These are phyloP conservation scores for Mortierella antarctica DNA, from an alignment of 192 early-diverging fungal genomes.

Conservation along the genomic window DNA sequence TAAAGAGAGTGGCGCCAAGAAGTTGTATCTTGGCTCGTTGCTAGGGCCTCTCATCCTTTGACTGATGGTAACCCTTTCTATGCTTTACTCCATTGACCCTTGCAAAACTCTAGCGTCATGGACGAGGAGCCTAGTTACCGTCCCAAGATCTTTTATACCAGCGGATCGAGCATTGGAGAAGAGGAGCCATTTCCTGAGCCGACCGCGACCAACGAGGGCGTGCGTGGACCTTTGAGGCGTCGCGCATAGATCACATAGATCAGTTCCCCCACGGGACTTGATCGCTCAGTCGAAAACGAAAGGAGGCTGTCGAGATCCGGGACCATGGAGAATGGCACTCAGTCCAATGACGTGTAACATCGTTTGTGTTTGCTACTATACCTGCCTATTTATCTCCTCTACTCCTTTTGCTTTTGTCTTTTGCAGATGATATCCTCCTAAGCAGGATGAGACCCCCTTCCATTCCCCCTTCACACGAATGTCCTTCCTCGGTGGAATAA, in stretches of 20 bases:
- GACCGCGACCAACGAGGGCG: conserved; percentile 30
- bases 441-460: no score
- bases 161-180: conserved; percentile 66
- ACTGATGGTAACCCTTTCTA: not conserved
- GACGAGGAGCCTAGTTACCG: conserved; percentile 77
- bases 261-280: not conserved
- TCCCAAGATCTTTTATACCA: conserved; percentile 79
- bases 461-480: no score
- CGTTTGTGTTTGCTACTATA: no score
- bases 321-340: no score
- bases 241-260: not conserved
- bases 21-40: not conserved
- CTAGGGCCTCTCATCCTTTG: not conserved
- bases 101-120: conserved; percentile 70
- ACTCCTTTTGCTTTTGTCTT: no score
- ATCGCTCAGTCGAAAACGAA: no score
- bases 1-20: conserved; percentile 28
- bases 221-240: not conserved
- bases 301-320: no score
- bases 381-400: no score
- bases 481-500: no score
- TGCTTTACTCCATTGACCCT: conserved; percentile 7
- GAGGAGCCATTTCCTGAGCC: conserved; percentile 76
- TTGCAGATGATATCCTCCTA: no score
- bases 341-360: no score